Base-by-base conservation (phyloP, 2,329 filamentous ascomycete genomes). In the Phialophora chinensis region DNA sequence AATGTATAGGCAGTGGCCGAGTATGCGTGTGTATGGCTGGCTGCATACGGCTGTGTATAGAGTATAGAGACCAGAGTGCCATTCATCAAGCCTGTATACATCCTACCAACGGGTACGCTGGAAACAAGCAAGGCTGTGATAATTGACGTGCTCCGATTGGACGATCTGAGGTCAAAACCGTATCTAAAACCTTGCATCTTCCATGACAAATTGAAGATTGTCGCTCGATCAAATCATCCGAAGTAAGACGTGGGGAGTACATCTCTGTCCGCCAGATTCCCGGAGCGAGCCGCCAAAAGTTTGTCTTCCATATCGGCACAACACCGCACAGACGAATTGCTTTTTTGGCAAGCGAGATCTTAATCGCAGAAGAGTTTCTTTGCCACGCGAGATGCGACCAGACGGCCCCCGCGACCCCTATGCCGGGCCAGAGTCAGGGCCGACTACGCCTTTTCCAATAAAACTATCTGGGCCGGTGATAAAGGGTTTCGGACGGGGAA, bases 401-500 rank as follows among this genome's bases (percentile, higher is more conserved):
- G 76, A 83, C 69, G 77, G 79, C 31, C 81, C 84, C 69, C 89
- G 92, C 68, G 89, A 91, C 55, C 82, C 85, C 60, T 86, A 95
- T 72, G 87, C 92, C 66, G 94, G 94, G 63, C 83, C 89, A 8
- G 87, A 91, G 52, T 78, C 82, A 47, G 92, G 92, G 2, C 94
- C 94, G 12, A 84, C 88, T 73, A 60, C 87, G 5, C 95, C 95
- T 0, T 98, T 89, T 78, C 95, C 95, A 0, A 85, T 97, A 73
- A 87, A 85, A 72, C 89, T 98, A 80, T 89, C 91, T 68, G 95
- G 95, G 27, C 87, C 90, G 63, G 93, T 99, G 27, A 93, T 97
- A 74, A 90, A 91, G 74, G 95, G 95, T 38, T 98, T 98, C 78
- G 94, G 95, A 50, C 87, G 95, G 67, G 95, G 95, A 17, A 96